phyloP scores from a whole-genome alignment of 1,139 yeast species.

The Entelexis sorbosivorans region DNA sequence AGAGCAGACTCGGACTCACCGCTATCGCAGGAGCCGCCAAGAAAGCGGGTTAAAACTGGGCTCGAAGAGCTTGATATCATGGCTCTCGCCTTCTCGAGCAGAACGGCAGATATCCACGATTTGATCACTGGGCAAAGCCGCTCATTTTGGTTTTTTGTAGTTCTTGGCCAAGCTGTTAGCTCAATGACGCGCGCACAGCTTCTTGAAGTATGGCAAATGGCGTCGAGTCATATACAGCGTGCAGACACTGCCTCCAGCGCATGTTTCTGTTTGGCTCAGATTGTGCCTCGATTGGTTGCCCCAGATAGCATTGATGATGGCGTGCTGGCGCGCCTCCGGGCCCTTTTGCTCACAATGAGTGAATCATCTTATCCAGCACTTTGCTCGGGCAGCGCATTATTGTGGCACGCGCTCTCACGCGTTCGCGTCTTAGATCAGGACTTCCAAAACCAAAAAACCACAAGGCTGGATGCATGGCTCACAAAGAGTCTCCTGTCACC shows the following conservation, averaged over 20 bases:
- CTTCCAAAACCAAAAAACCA: slow-evolving; percentile 1
- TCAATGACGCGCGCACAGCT: neutral
- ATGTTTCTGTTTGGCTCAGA: slow-evolving; percentile 8
- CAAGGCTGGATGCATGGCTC: slow-evolving; percentile 9
- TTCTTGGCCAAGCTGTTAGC: neutral
- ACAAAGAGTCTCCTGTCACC: neutral
- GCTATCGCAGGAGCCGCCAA: neutral
- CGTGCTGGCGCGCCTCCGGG: neutral
- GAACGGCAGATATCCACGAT: neutral
- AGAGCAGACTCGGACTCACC: too few relatives aligned
- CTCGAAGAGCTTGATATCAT: neutral
- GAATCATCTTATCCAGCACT: slow-evolving; percentile 4
- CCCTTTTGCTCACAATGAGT: neutral
- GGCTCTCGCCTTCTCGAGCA: neutral
- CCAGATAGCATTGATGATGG: slow-evolving; percentile 3
- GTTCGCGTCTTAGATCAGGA: slow-evolving; percentile 14
- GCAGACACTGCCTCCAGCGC: slow-evolving; percentile 9
- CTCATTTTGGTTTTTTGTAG: slow-evolving; percentile 5
- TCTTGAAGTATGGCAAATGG: slow-evolving; percentile 6
- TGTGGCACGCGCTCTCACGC: slow-evolving; percentile 6
- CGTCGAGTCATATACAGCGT: neutral
- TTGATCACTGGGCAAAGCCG: neutral
- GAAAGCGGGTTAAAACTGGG: neutral
- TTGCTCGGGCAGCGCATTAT: slow-evolving; percentile 16
- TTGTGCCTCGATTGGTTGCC: neutral